Percentiles rank a stretch among this genome's conserved stretches.
Conservation (phyloP, 192 early-diverging fungal genomes). For the Chytriomyces sp. region DNA sequence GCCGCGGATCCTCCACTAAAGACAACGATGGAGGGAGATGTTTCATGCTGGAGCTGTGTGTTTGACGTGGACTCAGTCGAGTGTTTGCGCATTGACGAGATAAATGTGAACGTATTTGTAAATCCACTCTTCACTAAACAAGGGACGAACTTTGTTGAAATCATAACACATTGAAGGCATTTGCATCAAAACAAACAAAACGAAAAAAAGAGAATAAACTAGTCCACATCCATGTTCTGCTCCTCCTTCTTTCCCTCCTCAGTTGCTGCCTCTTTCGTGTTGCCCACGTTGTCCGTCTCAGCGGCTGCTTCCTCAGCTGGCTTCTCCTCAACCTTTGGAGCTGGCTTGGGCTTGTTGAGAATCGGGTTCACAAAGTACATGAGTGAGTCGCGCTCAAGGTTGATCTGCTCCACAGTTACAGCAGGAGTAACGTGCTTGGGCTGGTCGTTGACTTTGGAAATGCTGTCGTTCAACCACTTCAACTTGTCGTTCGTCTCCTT, state of each 20-base stretch:
- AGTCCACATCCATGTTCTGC: constrained; percentile 74
- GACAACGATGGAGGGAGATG: constrained; percentile 54
- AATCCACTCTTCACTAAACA: too few relatives aligned
- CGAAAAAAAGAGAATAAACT: constrained; percentile 15
- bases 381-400: constrained; percentile 70
- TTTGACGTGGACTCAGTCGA: too few relatives aligned
- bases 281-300: constrained; percentile 39
- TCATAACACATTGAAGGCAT: constrained; percentile 1
- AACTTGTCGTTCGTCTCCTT: constrained; percentile 77
- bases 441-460: constrained; percentile 74
- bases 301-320: constrained; percentile 41
- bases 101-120: too few relatives aligned
- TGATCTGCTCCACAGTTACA: constrained; percentile 74
- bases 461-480: constrained; percentile 85
- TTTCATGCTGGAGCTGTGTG: too few relatives aligned
- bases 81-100: too few relatives aligned
- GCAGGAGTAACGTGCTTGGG: constrained; percentile 77
- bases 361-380: constrained; percentile 76
- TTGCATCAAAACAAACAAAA: neutral
- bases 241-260: constrained; percentile 50
- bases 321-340: constrained; percentile 58
- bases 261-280: constrained; percentile 33
- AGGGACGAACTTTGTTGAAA: neutral
- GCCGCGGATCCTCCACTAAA: constrained; percentile 83
- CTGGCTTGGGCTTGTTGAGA: constrained; percentile 90